Conservation (phyloP, 2,329 filamentous ascomycete species). For the Colletotrichum filicis region DNA sequence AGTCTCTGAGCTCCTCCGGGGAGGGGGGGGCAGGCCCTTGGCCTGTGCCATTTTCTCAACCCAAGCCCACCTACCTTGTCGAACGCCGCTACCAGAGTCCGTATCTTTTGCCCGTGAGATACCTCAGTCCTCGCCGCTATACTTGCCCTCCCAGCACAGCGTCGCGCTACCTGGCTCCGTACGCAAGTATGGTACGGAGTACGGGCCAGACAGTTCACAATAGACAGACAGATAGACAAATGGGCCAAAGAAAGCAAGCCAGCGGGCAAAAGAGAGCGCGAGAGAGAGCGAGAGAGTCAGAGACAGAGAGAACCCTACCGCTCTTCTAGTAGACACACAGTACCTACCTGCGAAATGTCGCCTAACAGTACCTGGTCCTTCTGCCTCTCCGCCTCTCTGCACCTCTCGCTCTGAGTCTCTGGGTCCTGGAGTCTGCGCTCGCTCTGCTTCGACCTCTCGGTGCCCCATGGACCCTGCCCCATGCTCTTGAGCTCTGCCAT, state of each 20-base stretch:
- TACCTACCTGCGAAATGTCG: no score
- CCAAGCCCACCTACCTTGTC: conserved; percentile 31
- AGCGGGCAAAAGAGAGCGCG: background rate
- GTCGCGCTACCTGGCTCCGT: background rate
- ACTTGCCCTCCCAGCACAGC: background rate
- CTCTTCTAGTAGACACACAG: background rate
- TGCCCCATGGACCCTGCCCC: conserved; percentile 14
- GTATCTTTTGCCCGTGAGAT: conserved; percentile 1
- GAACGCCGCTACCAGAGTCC: conserved; percentile 13
- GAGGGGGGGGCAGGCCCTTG: conserved; percentile 7
- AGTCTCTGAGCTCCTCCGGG: conserved; percentile 26
- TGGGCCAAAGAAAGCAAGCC: background rate
- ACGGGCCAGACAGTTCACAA: background rate
- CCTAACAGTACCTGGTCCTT: background rate
- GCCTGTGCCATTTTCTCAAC: conserved; percentile 32
- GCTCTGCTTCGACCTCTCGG: conserved; percentile 13
- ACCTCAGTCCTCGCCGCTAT: background rate
- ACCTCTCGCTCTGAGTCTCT: background rate
- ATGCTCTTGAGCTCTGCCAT: conserved; percentile 9
- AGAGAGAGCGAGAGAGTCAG: background rate
- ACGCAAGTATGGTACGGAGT: background rate
- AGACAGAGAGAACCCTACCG: background rate
- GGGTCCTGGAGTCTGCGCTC: background rate
- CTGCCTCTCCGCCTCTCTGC: background rate
- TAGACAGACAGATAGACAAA: no score